Evolutionary conservation across 2,329 filamentous ascomycete genomes (phyloP).

Genomic region (Hortaea werneckii): DNA sequence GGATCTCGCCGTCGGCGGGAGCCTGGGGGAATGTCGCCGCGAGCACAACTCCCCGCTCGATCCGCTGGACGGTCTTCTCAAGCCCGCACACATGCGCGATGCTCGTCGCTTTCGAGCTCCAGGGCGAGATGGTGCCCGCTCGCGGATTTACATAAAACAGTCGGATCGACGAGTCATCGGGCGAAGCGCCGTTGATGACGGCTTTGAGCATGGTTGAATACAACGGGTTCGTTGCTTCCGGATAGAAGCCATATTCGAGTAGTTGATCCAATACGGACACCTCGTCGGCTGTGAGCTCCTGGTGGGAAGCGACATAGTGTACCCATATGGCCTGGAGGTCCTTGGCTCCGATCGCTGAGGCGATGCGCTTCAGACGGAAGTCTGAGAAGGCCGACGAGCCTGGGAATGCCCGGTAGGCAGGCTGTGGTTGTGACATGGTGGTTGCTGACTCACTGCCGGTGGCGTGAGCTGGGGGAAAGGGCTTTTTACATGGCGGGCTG

Average conservation of each 20-base stretch:
- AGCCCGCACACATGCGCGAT: slow-evolving; percentile 89
- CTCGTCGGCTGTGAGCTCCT: slow-evolving; percentile 33
- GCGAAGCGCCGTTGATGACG: slow-evolving; percentile 39
- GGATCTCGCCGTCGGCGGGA: slow-evolving; percentile 41
- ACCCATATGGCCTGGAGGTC: slow-evolving; percentile 41
- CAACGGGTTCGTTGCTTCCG: slow-evolving; percentile 34
- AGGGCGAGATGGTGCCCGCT: slow-evolving; percentile 77
- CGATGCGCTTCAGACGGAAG: slow-evolving; percentile 38
- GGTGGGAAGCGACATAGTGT: slow-evolving; percentile 40
- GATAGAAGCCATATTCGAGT: slow-evolving; percentile 49
- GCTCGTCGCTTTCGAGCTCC: slow-evolving; percentile 92
- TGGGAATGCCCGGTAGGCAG: slow-evolving; percentile 33
- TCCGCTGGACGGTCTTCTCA: slow-evolving; percentile 58
- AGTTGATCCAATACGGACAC: slow-evolving; percentile 47
- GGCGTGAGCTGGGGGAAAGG: not conserved
- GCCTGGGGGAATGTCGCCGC: slow-evolving; percentile 49
- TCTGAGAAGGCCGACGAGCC: slow-evolving; percentile 46
- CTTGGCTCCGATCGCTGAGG: slow-evolving; percentile 35
- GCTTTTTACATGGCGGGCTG: not conserved
- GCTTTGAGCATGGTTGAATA: slow-evolving; percentile 37
- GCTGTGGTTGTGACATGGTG: not conserved
- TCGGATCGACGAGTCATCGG: slow-evolving; percentile 37
- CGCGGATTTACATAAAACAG: slow-evolving; percentile 69
- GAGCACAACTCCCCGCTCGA: slow-evolving; percentile 78
- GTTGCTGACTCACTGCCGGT: not conserved